Evolutionary conservation across 805 yeast species (phyloP), one percentile per base, ranked within the genome.

Genomic region (Sugiyamaella americana): DNA sequence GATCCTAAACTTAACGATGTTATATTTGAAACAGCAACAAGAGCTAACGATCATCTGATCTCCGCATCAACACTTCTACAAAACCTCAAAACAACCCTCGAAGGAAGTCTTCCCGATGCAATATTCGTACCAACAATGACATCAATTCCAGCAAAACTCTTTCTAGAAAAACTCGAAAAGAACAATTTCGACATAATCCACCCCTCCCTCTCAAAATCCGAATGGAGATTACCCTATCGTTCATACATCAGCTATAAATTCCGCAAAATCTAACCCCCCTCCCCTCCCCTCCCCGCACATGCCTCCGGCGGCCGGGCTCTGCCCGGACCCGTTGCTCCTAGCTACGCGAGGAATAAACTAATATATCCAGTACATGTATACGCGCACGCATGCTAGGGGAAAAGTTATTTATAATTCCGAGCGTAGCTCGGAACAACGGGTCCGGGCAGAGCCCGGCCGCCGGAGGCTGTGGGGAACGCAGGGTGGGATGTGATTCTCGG

Each of bases 31-130:
- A 75, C 82, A 3, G 85, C 93, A 2, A 78, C 82, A 3, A 66
- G 73, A 1, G 93, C 95, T 2, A 86, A 87, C 63, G 95, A 86
- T 60, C 95, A 86, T 61, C 58, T 87, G 2, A 61, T 86, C 3
- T 69, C 88, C 0, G 87, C 93, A 1, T 68, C 84, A 42, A 61
- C 68, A n/a, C 77, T 83, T 53, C 60, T 82, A 20, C 50, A 55
- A 1, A 59, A 68, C 26, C 61, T 75, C 11, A 67, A 65, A 45
- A 51, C 49, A 2, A 71, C 68, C 16, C 69, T 78, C n/a, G 52
- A 45, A 60, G 17, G 69, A 56, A 55, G 62, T 58, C 30, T 59
- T 58, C 51, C 63, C 60, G 89, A 83, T 57, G 81, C 80, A 22
- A 52, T 84, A 21, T 80, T 74, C 54, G 72, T 81, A 2, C 91